Evolutionary conservation across 805 yeast species (phyloP), one percentile per base, ranked within the genome.

Genomic region (Lachancea quebecensis): DNA sequence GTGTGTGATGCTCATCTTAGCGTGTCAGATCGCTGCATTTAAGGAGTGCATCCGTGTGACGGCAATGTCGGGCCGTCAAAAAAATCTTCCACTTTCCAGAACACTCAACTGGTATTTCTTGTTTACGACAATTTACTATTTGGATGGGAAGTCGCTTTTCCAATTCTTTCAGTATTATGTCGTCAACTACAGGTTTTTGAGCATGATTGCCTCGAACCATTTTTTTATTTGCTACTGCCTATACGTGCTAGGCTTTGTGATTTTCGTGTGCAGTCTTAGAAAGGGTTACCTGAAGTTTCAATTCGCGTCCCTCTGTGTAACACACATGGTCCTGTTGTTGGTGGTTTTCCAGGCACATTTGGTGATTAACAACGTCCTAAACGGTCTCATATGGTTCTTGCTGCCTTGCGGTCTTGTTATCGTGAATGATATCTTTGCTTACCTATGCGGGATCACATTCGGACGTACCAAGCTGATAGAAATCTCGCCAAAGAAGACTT

Each of bases 401-500:
- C 73, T 93, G 42, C 99, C 99, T 6, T 89, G 87, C 50, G 82
- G 93, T 2, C 73, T 91, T 58, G 99, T 93, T 41, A 87, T 93
- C 54, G 85, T 87, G 45, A 93, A 93, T 64, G 99, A 93, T 63
- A 89, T 91, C 44, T 90, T 88, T 73, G 99, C 99, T 21, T 93
- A 93, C 63, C 72, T 93, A 40, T 93, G 98, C 69, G 99, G 99
- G 38, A 93, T 93, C 53, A 86, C 98, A 1, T 88, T 93, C 68
- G 99, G 99, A 45, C 79, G 75, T 51, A 91, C 97, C 33, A 96
- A 87, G 60, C 77, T 93, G 58, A 87, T 93, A 55, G 88, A 85
- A 42, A 88, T 93, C 51, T 87, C 96, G 10, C 99, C 99, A 46
- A 93, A 93, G 67, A 93, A 93, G 69, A 93, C 99, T 2, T 89